Evolutionary conservation across 2,329 filamentous ascomycete species (phyloP), one percentile per base, ranked within the genome.

Genomic region (Stagonosporopsis rhizophila): DNA sequence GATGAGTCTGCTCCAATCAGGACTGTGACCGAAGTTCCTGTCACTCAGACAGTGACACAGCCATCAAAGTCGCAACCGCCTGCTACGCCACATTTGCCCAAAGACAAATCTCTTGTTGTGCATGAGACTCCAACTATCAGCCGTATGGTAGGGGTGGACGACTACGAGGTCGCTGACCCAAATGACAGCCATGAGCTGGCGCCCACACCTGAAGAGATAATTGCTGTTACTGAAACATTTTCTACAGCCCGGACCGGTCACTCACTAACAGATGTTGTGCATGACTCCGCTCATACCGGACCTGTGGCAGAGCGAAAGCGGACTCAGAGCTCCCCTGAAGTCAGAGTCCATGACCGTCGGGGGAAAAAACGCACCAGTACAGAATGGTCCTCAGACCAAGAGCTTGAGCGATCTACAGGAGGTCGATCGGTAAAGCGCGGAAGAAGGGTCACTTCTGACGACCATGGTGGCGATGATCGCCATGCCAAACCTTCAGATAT

Each of bases 61-160:
- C 47, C 56, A 25, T 56, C 56, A 12, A 51, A 51, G 20, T 51
- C 47, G 25, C 53, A 56, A 50, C 53, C 44, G 1, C 46, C 53
- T n/a, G 56, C 66, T 3, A 73, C 72, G 19, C 71, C 72, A 27
- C 56, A 52, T 14, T 60, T 67, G 9, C 65, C 67, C 3, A 49
- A 64, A 23, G 54, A 70, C 28, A 66, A 56, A 8, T 69, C 70
- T 1, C 49, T 68, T n/a, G 48, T 75, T 6, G 60, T 75, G 5
- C 70, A 74, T 19, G 72, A 75, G 47, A 75, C 72, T 1, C 72
- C 72, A 6, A 70, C 68, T 3, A 52, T 59, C 40, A 47, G 60
- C 42, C 66, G 70, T 23, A 41, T 60, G 28, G 50, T 53, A 14
- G 50, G 48, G 6, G 9, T 35, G 12, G 30, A 35, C 14, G 55